Evolutionary conservation across 1,139 yeast species (phyloP).

Genomic region (Yamadazyma buinensis): DNA sequence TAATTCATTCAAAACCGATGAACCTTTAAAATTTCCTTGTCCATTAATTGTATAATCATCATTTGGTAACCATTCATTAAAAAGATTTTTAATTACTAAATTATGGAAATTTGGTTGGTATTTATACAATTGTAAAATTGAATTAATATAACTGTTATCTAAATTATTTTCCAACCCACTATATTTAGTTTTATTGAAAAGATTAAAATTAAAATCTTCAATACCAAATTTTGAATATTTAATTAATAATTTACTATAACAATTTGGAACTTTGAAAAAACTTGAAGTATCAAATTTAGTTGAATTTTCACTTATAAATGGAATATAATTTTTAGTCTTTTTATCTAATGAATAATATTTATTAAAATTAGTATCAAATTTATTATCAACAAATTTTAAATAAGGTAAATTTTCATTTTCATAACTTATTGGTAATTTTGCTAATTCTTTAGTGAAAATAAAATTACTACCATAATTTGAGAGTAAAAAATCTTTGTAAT

Average conservation of each 20-base stretch:
- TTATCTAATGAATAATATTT: conserved; percentile 41
- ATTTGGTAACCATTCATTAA: conserved; percentile 55
- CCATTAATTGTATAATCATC: conserved; percentile 24
- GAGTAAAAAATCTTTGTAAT: conserved; percentile 70
- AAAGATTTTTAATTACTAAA: conserved; percentile 51
- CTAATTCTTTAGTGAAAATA: conserved; percentile 52
- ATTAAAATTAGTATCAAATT: conserved; percentile 47
- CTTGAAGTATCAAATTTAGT: conserved; percentile 19
- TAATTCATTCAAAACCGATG: conserved; percentile 68
- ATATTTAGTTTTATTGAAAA: conserved; percentile 68
- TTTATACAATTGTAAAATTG: conserved; percentile 78
- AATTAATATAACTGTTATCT: conserved; percentile 76
- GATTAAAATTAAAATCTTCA: conserved; percentile 87
- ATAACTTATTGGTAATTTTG: conserved; percentile 44
- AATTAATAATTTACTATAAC: conserved; percentile 72
- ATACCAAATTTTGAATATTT: conserved; percentile 89
- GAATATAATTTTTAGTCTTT: conserved; percentile 41
- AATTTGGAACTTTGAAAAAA: conserved; percentile 54
- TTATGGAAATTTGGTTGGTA: conserved; percentile 73
- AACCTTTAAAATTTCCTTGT: conserved; percentile 36
- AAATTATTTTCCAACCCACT: conserved; percentile 91
- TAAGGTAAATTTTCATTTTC: conserved; percentile 44
- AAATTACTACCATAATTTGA: conserved; percentile 75
- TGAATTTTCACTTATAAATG: conserved; percentile 71
- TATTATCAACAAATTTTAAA: conserved; percentile 38